Evolutionary conservation across 2,329 filamentous ascomycete species (phyloP).

Genomic region (Fusarium sp.): DNA sequence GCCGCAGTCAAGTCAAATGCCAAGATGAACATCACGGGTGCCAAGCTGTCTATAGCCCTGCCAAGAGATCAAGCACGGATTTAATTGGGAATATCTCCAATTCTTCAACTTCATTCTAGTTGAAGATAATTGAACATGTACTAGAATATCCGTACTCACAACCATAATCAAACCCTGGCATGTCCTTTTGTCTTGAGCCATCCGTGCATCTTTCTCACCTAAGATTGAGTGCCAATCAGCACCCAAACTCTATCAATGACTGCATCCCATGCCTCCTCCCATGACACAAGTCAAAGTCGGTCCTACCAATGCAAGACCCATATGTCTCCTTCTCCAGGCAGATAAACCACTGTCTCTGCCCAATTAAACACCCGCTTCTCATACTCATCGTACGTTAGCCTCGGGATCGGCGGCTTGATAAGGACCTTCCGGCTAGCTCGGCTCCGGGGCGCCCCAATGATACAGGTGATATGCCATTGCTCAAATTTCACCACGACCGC

Average conservation of each 20-base stretch:
- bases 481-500: neutral
- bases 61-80: constrained; percentile 26
- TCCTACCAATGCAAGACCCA: constrained; percentile 3
- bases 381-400: constrained; percentile 7
- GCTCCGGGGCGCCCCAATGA: constrained; percentile 11
- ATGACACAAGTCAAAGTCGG: neutral
- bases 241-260: constrained; percentile 11
- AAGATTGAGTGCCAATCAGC: neutral
- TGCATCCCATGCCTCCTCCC: constrained; percentile 14
- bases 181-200: neutral
- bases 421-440: constrained; percentile 26
- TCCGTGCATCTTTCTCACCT: neutral
- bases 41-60: constrained; percentile 23
- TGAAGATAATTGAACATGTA: accelerated
- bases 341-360: constrained; percentile 5
- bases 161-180: neutral
- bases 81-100: constrained; percentile 14
- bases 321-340: constrained; percentile 1
- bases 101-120: neutral
- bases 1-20: neutral
- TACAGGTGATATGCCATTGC: constrained; percentile 10
- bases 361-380: neutral
- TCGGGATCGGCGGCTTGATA: constrained; percentile 28
- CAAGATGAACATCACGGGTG: constrained; percentile 8
- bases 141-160: neutral